Evolutionary conservation across 495 filamentous ascomycete genomes (phyloP).

Genomic region (Penicillium riverlandense): DNA sequence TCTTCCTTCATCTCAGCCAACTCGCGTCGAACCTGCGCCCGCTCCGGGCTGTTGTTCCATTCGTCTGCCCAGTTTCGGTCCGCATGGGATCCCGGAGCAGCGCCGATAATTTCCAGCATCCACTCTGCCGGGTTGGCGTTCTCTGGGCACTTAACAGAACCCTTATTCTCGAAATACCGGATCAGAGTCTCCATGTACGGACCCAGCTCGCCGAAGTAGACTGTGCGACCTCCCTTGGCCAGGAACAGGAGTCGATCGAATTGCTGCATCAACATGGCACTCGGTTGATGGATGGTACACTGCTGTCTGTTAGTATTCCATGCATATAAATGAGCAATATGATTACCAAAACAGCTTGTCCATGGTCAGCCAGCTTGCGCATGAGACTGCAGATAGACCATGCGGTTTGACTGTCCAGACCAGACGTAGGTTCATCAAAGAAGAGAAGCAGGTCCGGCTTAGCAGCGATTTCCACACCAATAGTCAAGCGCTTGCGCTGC

Average conservation of each 20-base stretch:
- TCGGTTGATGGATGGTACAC: constrained; percentile 92
- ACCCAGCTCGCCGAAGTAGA: constrained; percentile 83
- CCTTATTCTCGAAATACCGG: constrained; percentile 71
- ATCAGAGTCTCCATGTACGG: constrained; percentile 62
- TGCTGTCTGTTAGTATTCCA: too few relatives aligned
- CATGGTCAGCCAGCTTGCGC: constrained; percentile 72
- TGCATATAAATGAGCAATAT: too few relatives aligned
- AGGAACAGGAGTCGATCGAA: constrained; percentile 88
- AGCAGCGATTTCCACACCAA: constrained; percentile 81
- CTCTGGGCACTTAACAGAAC: constrained; percentile 58
- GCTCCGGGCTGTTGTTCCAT: constrained; percentile 71
- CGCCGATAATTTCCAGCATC: constrained; percentile 90
- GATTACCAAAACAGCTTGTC: constrained; percentile 64
- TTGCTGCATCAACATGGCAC: constrained; percentile 80
- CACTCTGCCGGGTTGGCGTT: constrained; percentile 82
- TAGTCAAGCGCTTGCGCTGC: constrained; percentile 79
- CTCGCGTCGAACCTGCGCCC: constrained; percentile 52
- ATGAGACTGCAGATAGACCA: constrained; percentile 77
- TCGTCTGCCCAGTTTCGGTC: constrained; percentile 72
- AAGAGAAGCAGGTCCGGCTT: constrained; percentile 81
- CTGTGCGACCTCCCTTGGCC: constrained; percentile 65
- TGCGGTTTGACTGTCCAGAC: constrained; percentile 77
- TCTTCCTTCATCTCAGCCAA: constrained; percentile 56
- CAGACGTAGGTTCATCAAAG: constrained; percentile 83
- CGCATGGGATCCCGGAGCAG: constrained; percentile 67